Evolutionary conservation across 140 eudicot species (phyloP), one percentile per base, ranked within the genome.

Genomic region (Stevia rebaudiana): DNA sequence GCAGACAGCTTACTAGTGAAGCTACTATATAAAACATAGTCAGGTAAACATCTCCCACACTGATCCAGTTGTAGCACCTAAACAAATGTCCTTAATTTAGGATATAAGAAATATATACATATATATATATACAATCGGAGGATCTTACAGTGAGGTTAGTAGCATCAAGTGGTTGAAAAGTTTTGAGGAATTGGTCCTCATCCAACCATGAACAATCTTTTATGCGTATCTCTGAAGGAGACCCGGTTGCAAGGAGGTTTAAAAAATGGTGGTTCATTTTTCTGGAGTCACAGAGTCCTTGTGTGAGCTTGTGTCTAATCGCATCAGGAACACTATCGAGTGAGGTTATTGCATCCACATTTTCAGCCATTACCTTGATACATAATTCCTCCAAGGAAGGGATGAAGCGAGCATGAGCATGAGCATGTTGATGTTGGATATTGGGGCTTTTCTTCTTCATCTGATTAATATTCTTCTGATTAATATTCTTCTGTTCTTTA

Each of bases 31-130:
- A 90, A 64, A 50, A 68, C 69, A 66, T 79, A 86, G 76, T 88
- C 99, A 9, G 95, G 87, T 72, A 92, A 44, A 78, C 97, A 92
- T 39, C 83, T 52, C 53, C 99, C 99, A 63, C 96, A 75, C 59
- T 71, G 95, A 65, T 92, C 99, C 72, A 88, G 85, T 72, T 88
- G 99, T 25, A 92, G 77, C 69, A 88, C 95, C 98, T 88, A 71
- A 48, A 63, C n/a, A n/a, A n/a, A n/a, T n/a, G n/a, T n/a, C n/a
- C n/a, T n/a, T n/a, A n/a, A n/a, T n/a, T n/a, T n/a, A n/a, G n/a
- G n/a, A n/a, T n/a, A n/a, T n/a, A n/a, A n/a, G n/a, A n/a, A n/a
- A n/a, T n/a, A n/a, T n/a, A n/a, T n/a, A n/a, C n/a, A n/a, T n/a
- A n/a, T n/a, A n/a, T n/a, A n/a, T n/a, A n/a, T n/a, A n/a, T n/a